Base-by-base conservation (phyloP, 345 rosid genomes). In the Camelina sativa region DNA sequence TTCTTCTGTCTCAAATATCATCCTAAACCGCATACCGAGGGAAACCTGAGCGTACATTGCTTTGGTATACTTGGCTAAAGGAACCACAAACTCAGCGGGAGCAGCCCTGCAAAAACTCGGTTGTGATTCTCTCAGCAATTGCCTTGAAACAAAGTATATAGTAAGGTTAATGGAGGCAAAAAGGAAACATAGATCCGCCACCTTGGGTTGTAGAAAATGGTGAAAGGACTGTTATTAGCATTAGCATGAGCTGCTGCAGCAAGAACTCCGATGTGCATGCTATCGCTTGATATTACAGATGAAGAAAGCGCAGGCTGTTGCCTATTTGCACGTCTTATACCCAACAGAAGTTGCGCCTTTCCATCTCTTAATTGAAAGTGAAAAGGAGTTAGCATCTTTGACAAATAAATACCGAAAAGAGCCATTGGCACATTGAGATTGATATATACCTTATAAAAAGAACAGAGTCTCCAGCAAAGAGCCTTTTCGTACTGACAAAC, bases 241-340 rank as follows among this genome's bases (percentile, higher is more conserved):
- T 94, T 96, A 10, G 99, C 99, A 83, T 95, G 99, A 82, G 99
- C 98, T 30, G 98, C 99, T 62, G 98, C 99, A 60, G 98, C 99
- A 74, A 95, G 99, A 75, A 95, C 87, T 61, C 99, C 99, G 11
- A 95, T 95, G 67, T 95, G 99, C 99, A 95, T 95, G 81, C 99
- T 95, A 62, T 95, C 99, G 58, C 99, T 95, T 44, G 97, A 90
- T 81, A 95, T 86, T 65, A 95, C 96, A 37, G 98, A 95, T 5
- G 99, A 95, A 37, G 99, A 89, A 41, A 95, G 90, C 19, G 98
- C 87, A 19, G 97, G 85, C 57, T 93, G 98, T 82, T 88, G 97
- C 71, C 96, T 84, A 79, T 88, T 90, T 28, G 99, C 97, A 47
- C 81, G 93, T 78, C 93, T 84, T 82, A 87, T 85, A 41, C 98